These are phyloP conservation scores for Fusarium pseudonygamai DNA, from an alignment of 2,329 filamentous ascomycete genomes.

Conservation along the genomic window DNA sequence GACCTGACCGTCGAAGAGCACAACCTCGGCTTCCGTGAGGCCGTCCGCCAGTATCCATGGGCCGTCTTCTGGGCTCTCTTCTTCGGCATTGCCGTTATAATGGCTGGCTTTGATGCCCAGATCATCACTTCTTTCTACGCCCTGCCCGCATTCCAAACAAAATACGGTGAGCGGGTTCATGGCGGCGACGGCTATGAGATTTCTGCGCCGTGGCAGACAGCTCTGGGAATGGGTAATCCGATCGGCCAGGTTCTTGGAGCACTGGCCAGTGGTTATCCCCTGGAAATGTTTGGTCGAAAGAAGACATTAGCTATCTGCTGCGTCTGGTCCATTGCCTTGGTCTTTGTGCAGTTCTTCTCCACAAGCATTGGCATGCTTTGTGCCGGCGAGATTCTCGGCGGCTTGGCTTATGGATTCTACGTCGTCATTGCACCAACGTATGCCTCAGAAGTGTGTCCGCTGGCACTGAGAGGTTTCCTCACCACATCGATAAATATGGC, in stretches of 20 bases:
- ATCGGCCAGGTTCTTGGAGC: background rate
- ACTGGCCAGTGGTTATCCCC: background rate
- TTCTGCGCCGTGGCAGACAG: background rate
- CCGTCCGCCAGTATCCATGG: background rate
- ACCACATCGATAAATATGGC: constrained; percentile 55
- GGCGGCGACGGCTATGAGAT: background rate
- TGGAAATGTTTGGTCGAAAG: background rate
- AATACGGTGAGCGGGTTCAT: background rate
- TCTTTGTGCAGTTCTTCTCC: background rate
- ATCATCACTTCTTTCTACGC: background rate
- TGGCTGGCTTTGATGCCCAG: background rate
- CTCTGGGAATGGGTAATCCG: background rate
- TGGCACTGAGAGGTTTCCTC: constrained; percentile 52
- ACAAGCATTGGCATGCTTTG: background rate
- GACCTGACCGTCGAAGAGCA: background rate
- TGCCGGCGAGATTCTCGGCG: background rate
- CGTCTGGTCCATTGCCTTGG: background rate
- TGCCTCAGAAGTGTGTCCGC: constrained; percentile 55
- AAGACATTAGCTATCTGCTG: background rate
- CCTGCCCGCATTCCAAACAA: background rate
- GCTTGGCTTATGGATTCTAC: background rate
- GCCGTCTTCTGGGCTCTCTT: background rate
- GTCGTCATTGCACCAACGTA: constrained; percentile 48
- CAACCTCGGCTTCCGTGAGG: background rate
- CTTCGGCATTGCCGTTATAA: background rate